Base-by-base conservation (phyloP, 192 early-diverging fungal species). In the Pecoramyces ruminantium region DNA sequence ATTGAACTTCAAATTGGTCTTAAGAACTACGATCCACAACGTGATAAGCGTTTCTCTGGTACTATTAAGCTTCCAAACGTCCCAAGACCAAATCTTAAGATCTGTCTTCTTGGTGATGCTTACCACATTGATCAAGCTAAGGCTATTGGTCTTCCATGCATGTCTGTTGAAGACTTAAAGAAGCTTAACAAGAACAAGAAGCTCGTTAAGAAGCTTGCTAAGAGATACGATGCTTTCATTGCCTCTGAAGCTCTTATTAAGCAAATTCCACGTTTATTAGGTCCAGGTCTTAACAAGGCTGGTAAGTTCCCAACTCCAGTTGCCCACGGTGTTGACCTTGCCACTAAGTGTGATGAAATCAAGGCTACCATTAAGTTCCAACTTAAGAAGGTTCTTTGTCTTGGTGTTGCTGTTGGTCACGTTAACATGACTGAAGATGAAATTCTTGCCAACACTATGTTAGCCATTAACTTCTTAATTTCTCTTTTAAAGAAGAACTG, bases 161-260 rank as follows among this genome's bases (percentile, higher is more conserved):
- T 92, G 89, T 95, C 95, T 78, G 96, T 96, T 84, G 96, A 98
- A 67, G 96, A 98, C 92, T 89, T 98, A 85, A 98, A 98, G 94
- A 98, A 98, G 92, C 90, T 97, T 83, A 97, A 98, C 93, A 98
- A 98, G 94, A 98, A 98, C 94, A 98, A 98, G 93, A 97, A 98
- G 94, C 89, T 94, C 80, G 96, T 98, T 90, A 98, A 98, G 94
- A 98, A 97, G 92, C 92, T 98, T 29, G 96, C 96, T 86, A 96
- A 95, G 92, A 96, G 95, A 88, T 96, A 96, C 88, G 96, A 98
- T 90, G 96, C 96, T 82, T 98, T 98, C 93, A 86, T 98, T 38
- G 96, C 96, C 29, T 97, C 96, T 80, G 96, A 98, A 86, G 93
- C 94, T 79, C 89, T 98, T 82, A 98, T 98, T 90, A 98, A 98